These are phyloP conservation scores for Neonectria neomacrospora DNA, from an alignment of 2,329 filamentous ascomycete species.

Conservation along the genomic window DNA sequence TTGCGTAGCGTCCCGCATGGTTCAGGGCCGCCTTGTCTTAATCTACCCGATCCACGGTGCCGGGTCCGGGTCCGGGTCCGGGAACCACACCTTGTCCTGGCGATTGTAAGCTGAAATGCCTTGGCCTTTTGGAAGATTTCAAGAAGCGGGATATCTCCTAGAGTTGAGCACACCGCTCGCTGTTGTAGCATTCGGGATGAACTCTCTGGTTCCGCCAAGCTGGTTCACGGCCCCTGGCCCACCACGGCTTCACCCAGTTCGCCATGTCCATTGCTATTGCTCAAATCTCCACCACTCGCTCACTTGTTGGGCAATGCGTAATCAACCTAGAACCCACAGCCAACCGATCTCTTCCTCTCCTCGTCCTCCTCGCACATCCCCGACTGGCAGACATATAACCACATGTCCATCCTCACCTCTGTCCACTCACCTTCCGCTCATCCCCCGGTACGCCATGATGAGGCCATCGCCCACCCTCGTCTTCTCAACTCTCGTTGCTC, in stretches of 20 bases:
- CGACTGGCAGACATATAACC: constrained; percentile 7
- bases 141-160: not conserved
- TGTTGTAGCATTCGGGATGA: not conserved
- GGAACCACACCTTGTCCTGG: constrained; percentile 16
- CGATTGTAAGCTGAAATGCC: not conserved
- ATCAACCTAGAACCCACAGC: not conserved
- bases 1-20: not conserved
- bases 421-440: constrained; percentile 7
- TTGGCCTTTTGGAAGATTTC: not conserved
- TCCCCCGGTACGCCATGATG: not conserved
- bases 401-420: not conserved
- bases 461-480: constrained; percentile 2
- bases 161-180: not conserved
- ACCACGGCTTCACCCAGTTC: not conserved
- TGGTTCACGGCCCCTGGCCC: not conserved
- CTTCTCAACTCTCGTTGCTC: constrained; percentile 1
- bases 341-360: not conserved
- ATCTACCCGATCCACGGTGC: not conserved
- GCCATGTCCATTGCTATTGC: not conserved
- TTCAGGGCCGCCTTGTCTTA: not conserved
- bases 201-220: not conserved
- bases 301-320: not conserved
- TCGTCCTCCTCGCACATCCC: not conserved
- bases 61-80: not conserved
- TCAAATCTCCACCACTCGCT: not conserved